These are phyloP conservation scores for Boletus rubescentipes DNA, from an alignment of 768 basidiomycete species.

Conservation along the genomic window DNA sequence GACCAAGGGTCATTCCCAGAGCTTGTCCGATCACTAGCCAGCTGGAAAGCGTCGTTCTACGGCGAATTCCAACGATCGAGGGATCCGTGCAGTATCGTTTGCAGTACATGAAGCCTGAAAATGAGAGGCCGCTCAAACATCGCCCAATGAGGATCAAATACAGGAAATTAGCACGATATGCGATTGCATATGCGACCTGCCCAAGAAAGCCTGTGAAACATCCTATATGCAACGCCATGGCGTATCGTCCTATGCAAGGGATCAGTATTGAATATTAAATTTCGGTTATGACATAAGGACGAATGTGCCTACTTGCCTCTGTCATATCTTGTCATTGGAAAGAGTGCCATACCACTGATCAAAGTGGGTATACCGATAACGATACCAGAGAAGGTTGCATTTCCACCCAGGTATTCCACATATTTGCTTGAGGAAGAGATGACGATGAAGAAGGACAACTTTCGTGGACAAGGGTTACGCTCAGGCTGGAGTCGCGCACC, in stretches of 20 bases:
- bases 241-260: constrained; percentile 49
- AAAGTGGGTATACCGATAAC: constrained; percentile 65
- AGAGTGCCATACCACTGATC: constrained; percentile 55
- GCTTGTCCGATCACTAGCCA: constrained; percentile 66
- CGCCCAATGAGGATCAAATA: constrained; percentile 72
- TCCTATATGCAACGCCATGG: constrained; percentile 50
- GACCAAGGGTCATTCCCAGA: constrained; percentile 59
- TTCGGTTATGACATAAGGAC: neutral
- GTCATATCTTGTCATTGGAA: constrained; percentile 57
- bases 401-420: constrained; percentile 60
- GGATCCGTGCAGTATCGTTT: constrained; percentile 70
- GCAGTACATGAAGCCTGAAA: constrained; percentile 64
- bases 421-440: constrained; percentile 67
- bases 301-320: constrained; percentile 43
- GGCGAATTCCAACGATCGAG: constrained; percentile 60
- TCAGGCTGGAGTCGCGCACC: neutral
- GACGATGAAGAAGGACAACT: constrained; percentile 70
- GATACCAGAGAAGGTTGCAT: constrained; percentile 68
- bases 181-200: constrained; percentile 58
- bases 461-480: neutral
- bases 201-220: constrained; percentile 55
- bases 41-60: constrained; percentile 59
- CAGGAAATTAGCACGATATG: constrained; percentile 57
- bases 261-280: neutral
- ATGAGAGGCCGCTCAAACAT: constrained; percentile 60